Percentiles rank a stretch among this genome's conserved stretches.
Evolutionary conservation across 2,329 filamentous ascomycete genomes (phyloP).

Genomic region (Talaromyces sp.): DNA sequence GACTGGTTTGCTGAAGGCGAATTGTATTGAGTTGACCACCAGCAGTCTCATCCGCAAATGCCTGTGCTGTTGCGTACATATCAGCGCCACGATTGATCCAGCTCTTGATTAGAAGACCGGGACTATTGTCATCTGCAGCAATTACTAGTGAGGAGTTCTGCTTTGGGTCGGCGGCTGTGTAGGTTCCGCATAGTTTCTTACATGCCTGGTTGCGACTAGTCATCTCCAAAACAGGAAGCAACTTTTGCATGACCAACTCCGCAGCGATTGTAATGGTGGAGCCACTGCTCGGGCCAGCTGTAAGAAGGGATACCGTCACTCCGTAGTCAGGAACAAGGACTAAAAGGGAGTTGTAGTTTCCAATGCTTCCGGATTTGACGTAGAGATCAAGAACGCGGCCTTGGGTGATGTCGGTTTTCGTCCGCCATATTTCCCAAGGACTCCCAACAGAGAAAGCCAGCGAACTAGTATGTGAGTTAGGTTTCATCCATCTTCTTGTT

Average conservation of each 20-base stretch:
- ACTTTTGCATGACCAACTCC: background rate
- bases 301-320: background rate
- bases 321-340: constrained; percentile 23
- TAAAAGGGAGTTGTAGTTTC: constrained; percentile 21
- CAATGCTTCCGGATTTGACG: constrained; percentile 25
- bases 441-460: constrained; percentile 36
- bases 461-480: constrained; percentile 35
- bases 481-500: constrained; percentile 46
- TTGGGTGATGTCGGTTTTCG: constrained; percentile 13
- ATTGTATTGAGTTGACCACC: background rate
- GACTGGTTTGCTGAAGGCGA: background rate
- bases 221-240: background rate
- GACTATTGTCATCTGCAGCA: background rate
- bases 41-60: background rate
- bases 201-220: background rate
- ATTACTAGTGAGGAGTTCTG: background rate
- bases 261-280: background rate
- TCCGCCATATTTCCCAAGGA: constrained; percentile 41
- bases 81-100: background rate
- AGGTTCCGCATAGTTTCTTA: background rate
- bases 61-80: background rate
- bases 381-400: constrained; percentile 22
- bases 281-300: background rate
- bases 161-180: background rate
- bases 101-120: background rate